Percentiles rank a stretch among this genome's conserved stretches.
phyloP scores from a whole-genome alignment of 208 protist genomes.

The Crithidia bombi region DNA sequence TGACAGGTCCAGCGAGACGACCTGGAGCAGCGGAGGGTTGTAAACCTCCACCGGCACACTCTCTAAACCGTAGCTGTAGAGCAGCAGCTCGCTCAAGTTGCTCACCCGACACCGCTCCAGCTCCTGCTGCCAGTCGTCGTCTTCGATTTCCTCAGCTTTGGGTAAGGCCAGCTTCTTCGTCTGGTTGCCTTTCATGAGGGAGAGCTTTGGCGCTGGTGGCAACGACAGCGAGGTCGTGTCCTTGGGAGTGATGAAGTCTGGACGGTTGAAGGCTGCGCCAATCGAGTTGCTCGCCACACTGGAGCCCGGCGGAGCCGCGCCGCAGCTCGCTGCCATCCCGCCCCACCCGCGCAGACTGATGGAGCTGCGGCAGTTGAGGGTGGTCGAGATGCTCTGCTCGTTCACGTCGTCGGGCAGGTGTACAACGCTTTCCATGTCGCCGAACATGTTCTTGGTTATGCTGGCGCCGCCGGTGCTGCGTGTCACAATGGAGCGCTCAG shows the following conservation, averaged over 20 bases:
- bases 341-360: slow-evolving; percentile 34
- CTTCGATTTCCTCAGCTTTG: slow-evolving; percentile 76
- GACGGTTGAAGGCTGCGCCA: slow-evolving; percentile 18
- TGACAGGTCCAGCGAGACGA: slow-evolving; percentile 71
- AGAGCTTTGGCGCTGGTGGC: slow-evolving; percentile 27
- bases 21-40: slow-evolving; percentile 67
- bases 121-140: slow-evolving; percentile 74
- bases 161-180: slow-evolving; percentile 54
- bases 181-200: slow-evolving; percentile 32
- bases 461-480: slow-evolving; percentile 25
- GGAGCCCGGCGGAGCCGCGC: not conserved
- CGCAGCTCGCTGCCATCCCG: not conserved
- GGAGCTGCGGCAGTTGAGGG: slow-evolving; percentile 38
- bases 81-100: slow-evolving; percentile 54
- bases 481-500: slow-evolving; percentile 28
- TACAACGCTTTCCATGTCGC: slow-evolving; percentile 29
- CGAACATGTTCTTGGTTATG: slow-evolving; percentile 24
- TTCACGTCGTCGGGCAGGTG: slow-evolving; percentile 33
- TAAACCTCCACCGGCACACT: slow-evolving; percentile 74
- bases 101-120: slow-evolving; percentile 62
- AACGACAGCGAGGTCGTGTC: slow-evolving; percentile 17
- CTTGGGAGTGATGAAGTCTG: slow-evolving; percentile 23
- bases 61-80: slow-evolving; percentile 74
- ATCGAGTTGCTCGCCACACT: not conserved
- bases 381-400: slow-evolving; percentile 37